Conservation (phyloP, 305 asterid genomes). For the Fraxinus angustifolia region DNA sequence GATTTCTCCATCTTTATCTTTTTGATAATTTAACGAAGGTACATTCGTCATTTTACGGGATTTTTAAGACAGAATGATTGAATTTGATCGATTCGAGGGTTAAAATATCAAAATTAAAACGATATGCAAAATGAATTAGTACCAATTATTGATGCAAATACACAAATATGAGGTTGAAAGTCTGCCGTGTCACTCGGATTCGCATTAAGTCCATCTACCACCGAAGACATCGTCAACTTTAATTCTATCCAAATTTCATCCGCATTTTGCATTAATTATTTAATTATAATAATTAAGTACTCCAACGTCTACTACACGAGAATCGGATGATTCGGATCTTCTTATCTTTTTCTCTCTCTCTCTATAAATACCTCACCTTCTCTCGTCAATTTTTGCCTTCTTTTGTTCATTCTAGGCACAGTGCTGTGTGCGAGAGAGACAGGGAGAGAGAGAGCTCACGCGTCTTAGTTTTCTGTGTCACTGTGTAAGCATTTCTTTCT, state of each 20-base stretch:
- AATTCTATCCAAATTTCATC: constrained; percentile 34
- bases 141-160: too few species aligned
- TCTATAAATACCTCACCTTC: constrained; percentile 36
- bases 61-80: background rate
- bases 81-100: too few species aligned
- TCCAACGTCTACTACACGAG: constrained; percentile 26
- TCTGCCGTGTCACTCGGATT: background rate
- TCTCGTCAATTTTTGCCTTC: constrained; percentile 19
- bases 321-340: constrained; percentile 32
- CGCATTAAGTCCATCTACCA: constrained; percentile 27
- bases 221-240: constrained; percentile 17
- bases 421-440: constrained; percentile 11
- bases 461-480: constrained; percentile 18
- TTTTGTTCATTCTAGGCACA: constrained; percentile 8
- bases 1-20: too few species aligned
- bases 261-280: constrained; percentile 19
- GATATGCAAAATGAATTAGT: too few species aligned
- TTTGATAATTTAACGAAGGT: background rate
- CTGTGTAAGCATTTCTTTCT: constrained; percentile 29
- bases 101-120: too few species aligned
- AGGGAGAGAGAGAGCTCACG: constrained; percentile 26
- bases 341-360: constrained; percentile 18
- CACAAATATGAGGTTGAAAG: background rate
- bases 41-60: background rate
- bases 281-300: constrained; percentile 8